phyloP scores from a whole-genome alignment of 352 stramenopile species.

The Chrysophaeum taylorii region DNA sequence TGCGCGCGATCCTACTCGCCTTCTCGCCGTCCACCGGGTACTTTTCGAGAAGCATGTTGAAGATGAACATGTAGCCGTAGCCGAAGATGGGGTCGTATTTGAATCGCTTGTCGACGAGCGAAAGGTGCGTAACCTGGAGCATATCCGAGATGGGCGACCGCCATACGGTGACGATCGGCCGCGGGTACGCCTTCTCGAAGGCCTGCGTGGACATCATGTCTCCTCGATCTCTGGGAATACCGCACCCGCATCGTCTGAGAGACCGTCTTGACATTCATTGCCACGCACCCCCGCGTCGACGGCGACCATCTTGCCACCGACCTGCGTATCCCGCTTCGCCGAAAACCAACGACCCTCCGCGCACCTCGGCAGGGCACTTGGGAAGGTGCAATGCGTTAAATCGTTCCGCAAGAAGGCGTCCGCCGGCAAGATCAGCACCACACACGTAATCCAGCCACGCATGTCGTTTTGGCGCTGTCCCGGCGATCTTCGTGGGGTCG shows the following conservation, averaged over 20 bases:
- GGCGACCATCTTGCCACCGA: no score
- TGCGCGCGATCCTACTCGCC: no score
- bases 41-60: not conserved
- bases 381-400: no score
- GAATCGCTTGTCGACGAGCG: not conserved
- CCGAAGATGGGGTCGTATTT: not conserved
- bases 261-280: conserved; percentile 8
- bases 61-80: not conserved
- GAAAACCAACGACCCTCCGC: no score
- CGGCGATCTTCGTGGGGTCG: no score
- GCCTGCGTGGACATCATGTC: not conserved
- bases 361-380: no score
- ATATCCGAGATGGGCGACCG: conserved; percentile 10
- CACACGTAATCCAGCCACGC: no score
- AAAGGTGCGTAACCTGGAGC: conserved; percentile 8
- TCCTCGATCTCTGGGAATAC: not conserved
- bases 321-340: no score
- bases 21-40: conserved; percentile 9
- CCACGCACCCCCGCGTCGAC: no score
- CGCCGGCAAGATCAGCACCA: no score
- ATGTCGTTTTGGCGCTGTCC: no score
- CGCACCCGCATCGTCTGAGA: conserved; percentile 1
- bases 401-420: no score
- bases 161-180: not conserved
- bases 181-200: conserved; percentile 3